These are phyloP conservation scores for Crithidia thermophila DNA, from an alignment of 208 protist genomes.

Conservation along the genomic window DNA sequence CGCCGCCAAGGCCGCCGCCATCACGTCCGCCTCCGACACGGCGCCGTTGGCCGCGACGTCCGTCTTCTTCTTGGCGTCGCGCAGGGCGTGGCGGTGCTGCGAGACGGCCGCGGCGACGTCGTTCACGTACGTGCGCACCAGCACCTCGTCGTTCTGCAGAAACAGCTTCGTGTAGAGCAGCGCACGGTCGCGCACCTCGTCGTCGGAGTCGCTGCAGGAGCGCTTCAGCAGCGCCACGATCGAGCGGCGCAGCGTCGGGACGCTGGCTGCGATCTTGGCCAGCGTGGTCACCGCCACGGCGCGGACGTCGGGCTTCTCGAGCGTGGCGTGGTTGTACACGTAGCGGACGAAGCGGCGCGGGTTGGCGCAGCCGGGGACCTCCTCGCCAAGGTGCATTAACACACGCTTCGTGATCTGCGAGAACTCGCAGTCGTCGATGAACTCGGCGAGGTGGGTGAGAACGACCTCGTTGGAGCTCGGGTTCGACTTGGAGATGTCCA, in stretches of 20 bases:
- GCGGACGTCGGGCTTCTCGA: conserved; percentile 94
- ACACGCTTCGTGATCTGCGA: conserved; percentile 94
- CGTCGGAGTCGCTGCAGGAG: conserved; percentile 94
- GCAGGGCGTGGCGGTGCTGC: conserved; percentile 32
- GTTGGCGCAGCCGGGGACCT: conserved; percentile 90
- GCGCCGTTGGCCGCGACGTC: neutral
- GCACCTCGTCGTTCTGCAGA: conserved; percentile 61
- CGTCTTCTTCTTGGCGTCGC: conserved; percentile 1
- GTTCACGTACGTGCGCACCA: conserved; percentile 67
- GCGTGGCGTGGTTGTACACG: conserved; percentile 98
- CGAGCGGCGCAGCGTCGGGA: conserved; percentile 84
- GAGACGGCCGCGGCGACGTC: conserved; percentile 70
- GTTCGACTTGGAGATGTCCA: conserved; percentile 92
- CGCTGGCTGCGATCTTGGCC: conserved; percentile 96
- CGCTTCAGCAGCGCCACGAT: conserved; percentile 93
- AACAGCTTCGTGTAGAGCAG: conserved; percentile 93
- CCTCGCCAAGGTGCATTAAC: conserved; percentile 96
- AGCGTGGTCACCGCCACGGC: conserved; percentile 97
- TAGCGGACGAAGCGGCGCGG: conserved; percentile 94
- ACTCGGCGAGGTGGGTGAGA: conserved; percentile 97
- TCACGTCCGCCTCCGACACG: conserved; percentile 14
- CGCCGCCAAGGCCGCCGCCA: conserved; percentile 16
- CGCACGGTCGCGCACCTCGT: conserved; percentile 99
- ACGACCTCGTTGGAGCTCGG: conserved; percentile 91
- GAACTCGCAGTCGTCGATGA: conserved; percentile 99